Conservation (phyloP, 2,329 filamentous ascomycete genomes). For the Phyllachora maydis region DNA sequence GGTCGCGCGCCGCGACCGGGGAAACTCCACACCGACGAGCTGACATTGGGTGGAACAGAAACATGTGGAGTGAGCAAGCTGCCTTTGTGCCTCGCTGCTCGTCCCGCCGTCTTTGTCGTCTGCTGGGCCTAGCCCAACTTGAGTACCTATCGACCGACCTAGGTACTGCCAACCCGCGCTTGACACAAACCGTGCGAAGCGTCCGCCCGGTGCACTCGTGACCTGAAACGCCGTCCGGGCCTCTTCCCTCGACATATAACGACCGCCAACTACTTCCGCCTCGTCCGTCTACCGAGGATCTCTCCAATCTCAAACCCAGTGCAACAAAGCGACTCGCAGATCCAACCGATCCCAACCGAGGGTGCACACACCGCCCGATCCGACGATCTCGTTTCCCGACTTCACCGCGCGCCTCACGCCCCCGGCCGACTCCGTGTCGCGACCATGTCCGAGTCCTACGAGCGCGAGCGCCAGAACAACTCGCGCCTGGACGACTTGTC, state of each 20-base stretch:
- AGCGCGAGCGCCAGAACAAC: slow-evolving; percentile 82
- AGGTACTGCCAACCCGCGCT: no score
- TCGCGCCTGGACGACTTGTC: slow-evolving; percentile 79
- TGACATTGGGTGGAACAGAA: no score
- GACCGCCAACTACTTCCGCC: neutral
- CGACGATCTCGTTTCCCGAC: neutral
- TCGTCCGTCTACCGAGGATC: slow-evolving; percentile 1
- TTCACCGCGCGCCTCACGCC: neutral
- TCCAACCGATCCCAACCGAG: neutral
- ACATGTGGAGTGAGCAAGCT: no score
- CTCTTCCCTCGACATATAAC: neutral
- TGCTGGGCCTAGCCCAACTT: no score
- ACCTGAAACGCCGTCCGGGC: slow-evolving; percentile 1
- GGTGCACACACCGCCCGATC: neutral
- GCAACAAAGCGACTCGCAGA: neutral
- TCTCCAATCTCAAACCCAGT: neutral
- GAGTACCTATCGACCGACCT: no score
- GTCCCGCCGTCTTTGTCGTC: no score
- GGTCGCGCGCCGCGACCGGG: no score
- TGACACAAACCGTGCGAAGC: no score
- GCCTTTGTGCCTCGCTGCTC: no score
- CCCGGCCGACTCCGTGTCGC: slow-evolving; percentile 2
- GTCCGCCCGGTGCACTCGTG: no score
- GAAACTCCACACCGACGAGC: no score
- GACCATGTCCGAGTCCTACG: slow-evolving; percentile 55